Percentiles rank a stretch among this genome's conserved stretches.
Conservation (phyloP, 23 red algal species). For the Gracilaria gracilis region DNA sequence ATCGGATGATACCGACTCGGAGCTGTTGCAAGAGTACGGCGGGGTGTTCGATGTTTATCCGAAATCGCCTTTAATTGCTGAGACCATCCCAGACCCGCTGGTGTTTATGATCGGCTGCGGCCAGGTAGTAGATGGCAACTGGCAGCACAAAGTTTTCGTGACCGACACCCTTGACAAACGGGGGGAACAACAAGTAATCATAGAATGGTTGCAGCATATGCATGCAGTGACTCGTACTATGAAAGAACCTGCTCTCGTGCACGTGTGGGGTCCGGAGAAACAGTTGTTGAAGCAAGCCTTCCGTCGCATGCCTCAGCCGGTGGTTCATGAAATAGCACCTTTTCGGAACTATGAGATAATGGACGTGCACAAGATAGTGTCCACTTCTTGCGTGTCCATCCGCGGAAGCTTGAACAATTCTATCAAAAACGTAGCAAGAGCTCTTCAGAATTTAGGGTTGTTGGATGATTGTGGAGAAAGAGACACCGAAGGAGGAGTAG, state of each 20-base stretch:
- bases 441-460: constrained; percentile 20
- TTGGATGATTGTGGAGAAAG: constrained; percentile 19
- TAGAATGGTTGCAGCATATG: constrained; percentile 57
- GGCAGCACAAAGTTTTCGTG: constrained; percentile 46
- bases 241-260: background rate
- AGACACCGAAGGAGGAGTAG: background rate
- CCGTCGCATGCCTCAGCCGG: background rate
- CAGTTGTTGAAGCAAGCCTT: constrained; percentile 36
- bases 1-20: background rate
- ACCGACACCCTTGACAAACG: constrained; percentile 14
- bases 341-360: constrained; percentile 19
- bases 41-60: constrained; percentile 33
- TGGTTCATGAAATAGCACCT: background rate
- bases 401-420: constrained; percentile 53
- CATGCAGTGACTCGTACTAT: background rate
- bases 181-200: constrained; percentile 21
- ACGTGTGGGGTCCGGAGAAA: constrained; percentile 63
- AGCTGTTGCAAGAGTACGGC: background rate
- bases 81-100: constrained; percentile 24
- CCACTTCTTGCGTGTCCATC: constrained; percentile 35
- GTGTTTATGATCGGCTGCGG: constrained; percentile 74
- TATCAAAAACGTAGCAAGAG: constrained; percentile 39
- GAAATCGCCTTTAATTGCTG: background rate
- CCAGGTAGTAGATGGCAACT: constrained; percentile 30
- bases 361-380: constrained; percentile 39